Base-by-base conservation (phyloP, 257 asterid species). In the Perilla frutescens region DNA sequence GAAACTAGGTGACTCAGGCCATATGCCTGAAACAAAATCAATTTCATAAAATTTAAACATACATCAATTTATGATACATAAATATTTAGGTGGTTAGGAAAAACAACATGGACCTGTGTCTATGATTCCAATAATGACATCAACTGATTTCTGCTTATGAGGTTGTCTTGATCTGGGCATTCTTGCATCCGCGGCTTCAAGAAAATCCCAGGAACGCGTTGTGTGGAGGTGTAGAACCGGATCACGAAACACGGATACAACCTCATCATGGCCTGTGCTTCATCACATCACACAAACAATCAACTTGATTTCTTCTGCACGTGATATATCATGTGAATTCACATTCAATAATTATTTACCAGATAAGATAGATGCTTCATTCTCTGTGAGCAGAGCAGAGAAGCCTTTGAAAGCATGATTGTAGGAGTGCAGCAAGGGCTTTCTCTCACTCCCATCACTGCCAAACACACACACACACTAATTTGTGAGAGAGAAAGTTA, bases 1-100 rank as follows among this genome's bases (percentile, higher is more conserved):
- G 78, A 91, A 91, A 66, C 96, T 86, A 9, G 86, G 86, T 5
- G 96, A 87, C 79, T 89, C 97, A 1, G 97, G 96, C 94, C 96
- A 91, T 83, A 91, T 78, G 7, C 97, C 96, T 91, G 69, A 72
- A 77, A 74, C 64, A 58, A 66, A 34, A 20, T 20, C 26, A 20
- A 20, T 20, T 20, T 20, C 26, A 20, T 20, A 20, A 20, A 20
- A 20, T 20, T 20, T 20, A 20, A 20, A 20, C 26, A 20, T 20
- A 20, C 26, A 20, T 47, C 63, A 37, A 45, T 54, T 54, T n/a
- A 41, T 41, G 7, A 41, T 4, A 5, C 45, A 41, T 2, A 41
- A 7, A 41, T 41, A 8, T 20, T 20, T 3, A 41, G 6, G 47
- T 6, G 3, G 6, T 8, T 45, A 45, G 3, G 8, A 45, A 45